Conservation (phyloP, 306 rosid genomes). For the Vigna unguiculata region DNA sequence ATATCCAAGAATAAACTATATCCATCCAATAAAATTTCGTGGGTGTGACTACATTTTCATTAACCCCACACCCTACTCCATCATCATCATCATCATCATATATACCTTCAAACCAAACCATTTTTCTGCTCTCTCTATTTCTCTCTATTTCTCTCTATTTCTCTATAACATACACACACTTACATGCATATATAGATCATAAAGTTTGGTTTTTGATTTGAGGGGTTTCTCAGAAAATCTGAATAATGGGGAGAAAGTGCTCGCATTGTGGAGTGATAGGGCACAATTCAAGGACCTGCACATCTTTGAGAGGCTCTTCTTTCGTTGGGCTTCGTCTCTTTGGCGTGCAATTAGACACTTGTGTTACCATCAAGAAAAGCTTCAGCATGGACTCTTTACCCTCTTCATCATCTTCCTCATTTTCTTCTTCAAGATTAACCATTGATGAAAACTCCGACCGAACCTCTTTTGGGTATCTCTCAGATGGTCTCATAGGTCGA, state of each 20-base stretch:
- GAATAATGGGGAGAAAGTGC: constrained; percentile 87
- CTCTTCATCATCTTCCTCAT: constrained; percentile 57
- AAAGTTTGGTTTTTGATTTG: constrained; percentile 26
- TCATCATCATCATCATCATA: constrained; percentile 61
- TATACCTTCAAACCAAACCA: constrained; percentile 59
- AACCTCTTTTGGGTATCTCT: constrained; percentile 64
- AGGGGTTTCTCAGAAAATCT: constrained; percentile 23
- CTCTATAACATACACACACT: not conserved
- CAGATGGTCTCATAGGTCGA: constrained; percentile 70
- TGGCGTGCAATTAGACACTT: constrained; percentile 73
- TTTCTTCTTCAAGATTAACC: constrained; percentile 54
- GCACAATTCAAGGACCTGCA: constrained; percentile 94
- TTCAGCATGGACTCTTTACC: constrained; percentile 78
- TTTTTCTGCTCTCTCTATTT: constrained; percentile 45
- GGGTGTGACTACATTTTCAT: constrained; percentile 66
- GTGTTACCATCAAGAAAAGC: constrained; percentile 68
- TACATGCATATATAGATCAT: not conserved
- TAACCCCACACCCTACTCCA: constrained; percentile 54
- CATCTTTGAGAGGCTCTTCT: constrained; percentile 54
- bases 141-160: constrained; percentile 19
- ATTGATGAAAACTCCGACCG: constrained; percentile 40
- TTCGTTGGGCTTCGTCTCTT: constrained; percentile 71
- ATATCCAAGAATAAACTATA: constrained; percentile 56
- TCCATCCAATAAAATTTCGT: constrained; percentile 65
- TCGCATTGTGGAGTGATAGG: constrained; percentile 96